phyloP scores from a whole-genome alignment of 164 flowering plant species.

The Vitis labrusca region DNA sequence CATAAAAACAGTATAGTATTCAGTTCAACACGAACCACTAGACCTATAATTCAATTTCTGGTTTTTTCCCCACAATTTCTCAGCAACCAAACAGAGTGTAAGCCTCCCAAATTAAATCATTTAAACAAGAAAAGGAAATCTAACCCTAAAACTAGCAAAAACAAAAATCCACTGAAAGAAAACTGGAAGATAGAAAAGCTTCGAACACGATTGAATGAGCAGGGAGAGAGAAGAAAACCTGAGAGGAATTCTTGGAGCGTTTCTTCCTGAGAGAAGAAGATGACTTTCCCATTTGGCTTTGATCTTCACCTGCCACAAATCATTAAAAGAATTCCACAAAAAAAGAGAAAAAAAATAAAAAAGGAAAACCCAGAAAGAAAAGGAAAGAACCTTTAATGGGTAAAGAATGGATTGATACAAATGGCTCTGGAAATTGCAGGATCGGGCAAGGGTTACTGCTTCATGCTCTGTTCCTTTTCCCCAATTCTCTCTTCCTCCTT shows the following conservation, averaged over 20 bases:
- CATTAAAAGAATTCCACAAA: background rate
- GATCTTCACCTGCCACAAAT: background rate
- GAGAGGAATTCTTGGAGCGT: conserved; percentile 34
- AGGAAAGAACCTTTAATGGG: no score
- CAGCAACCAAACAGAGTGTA: background rate
- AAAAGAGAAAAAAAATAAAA: background rate
- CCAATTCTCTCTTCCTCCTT: no score
- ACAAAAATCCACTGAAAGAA: background rate
- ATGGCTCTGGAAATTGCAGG: no score
- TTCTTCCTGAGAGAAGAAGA: conserved; percentile 46
- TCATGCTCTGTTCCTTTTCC: no score
- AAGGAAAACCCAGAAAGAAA: background rate
- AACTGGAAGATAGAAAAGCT: background rate
- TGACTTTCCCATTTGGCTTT: conserved; percentile 29
- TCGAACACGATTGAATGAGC: background rate
- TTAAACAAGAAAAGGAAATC: background rate
- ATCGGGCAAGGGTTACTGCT: no score
- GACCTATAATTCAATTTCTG: background rate
- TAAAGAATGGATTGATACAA: no score
- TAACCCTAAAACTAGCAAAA: conserved; percentile 1
- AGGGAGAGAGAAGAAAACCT: conserved; percentile 25
- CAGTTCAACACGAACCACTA: no score
- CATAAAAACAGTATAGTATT: background rate
- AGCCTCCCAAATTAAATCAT: background rate
- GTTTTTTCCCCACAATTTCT: background rate